Evolutionary conservation across 495 filamentous ascomycete species (phyloP), one percentile per base, ranked within the genome.

Genomic region (Glarea lozoyensis): DNA sequence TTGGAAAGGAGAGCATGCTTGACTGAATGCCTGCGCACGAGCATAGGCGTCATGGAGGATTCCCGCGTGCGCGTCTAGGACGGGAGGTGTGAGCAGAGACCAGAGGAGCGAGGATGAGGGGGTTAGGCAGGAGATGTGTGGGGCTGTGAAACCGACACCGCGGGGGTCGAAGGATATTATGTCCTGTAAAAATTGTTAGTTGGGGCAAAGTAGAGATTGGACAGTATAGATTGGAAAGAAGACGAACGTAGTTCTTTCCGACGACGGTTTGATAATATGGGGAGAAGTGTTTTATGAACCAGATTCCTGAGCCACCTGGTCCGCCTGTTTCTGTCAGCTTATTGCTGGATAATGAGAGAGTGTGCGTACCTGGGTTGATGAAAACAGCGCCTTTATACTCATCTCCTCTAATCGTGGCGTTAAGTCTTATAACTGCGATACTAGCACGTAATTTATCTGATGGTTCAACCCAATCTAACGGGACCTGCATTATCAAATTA

Each of bases 151-250:
- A 9, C 67, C 63, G 19, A 70, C 49, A 1, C 71, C 72, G 10
- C 72, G 60, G 3, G 69, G 70, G 48, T 75, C 72, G 29, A 71
- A 73, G 5, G 62, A 61, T 32, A 74, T 55, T n/a, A 74, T 61
- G 36, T 71, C 66, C 47, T 70, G 49, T 18, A 23, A 7, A 20
- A 39, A 27, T n/a, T 30, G 12, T 33, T 2, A 24, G 12, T 40
- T 9, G 37, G 13, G 13, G n/a, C 22, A 3, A 12, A 25, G 39
- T 13, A 21, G 11, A 43, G 30, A 27, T n/a, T n/a, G 17, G 12
- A 13, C 6, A 13, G 9, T n/a, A 15, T 15, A 11, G 15, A 35
- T 13, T 35, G 18, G 17, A 0, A 24, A 22, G 2, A 23, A n/a
- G n/a, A 16, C 43, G 38, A 23, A 52, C 49, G 25, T 52, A 46